Evolutionary conservation across 768 basidiomycete genomes (phyloP).

Genomic region (Russula abietina): DNA sequence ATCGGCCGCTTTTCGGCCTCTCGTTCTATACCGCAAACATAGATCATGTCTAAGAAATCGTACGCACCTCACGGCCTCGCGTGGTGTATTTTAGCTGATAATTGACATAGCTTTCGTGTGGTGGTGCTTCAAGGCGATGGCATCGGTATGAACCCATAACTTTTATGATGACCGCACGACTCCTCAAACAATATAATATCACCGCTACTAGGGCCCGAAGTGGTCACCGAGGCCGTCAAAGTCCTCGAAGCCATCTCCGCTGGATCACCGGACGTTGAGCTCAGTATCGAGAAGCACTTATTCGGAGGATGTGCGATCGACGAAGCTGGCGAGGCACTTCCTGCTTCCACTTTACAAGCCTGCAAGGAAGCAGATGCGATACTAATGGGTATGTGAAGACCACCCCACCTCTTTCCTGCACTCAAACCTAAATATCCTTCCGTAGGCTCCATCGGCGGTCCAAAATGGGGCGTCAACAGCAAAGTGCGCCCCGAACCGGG

Average conservation of each 20-base stretch:
- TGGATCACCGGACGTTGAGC: conserved; percentile 55
- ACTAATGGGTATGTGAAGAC: conserved; percentile 65
- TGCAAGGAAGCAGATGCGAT: conserved; percentile 94
- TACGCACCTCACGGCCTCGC: conserved; percentile 17
- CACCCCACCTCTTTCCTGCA: too few species aligned
- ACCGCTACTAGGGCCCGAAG: conserved; percentile 71
- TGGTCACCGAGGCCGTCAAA: conserved; percentile 76
- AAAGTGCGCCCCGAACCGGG: conserved; percentile 92
- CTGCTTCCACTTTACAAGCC: conserved; percentile 76
- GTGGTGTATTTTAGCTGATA: conserved; percentile 1
- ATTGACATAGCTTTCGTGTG: conserved; percentile 64
- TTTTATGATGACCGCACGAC: background rate
- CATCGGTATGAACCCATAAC: conserved; percentile 55
- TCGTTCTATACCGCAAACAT: background rate
- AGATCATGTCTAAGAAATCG: conserved; percentile 24
- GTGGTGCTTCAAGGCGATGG: conserved; percentile 94
- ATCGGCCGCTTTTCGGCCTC: background rate
- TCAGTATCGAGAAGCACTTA: conserved; percentile 66
- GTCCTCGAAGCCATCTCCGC: conserved; percentile 71
- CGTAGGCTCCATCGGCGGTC: conserved; percentile 93
- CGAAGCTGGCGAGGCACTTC: conserved; percentile 75
- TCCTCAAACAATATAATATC: background rate
- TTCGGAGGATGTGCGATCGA: conserved; percentile 97
- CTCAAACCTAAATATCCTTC: background rate
- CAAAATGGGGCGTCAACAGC: conserved; percentile 91